Evolutionary conservation across 768 basidiomycete genomes (phyloP).

Genomic region (Psilocybe subaeruginosa): DNA sequence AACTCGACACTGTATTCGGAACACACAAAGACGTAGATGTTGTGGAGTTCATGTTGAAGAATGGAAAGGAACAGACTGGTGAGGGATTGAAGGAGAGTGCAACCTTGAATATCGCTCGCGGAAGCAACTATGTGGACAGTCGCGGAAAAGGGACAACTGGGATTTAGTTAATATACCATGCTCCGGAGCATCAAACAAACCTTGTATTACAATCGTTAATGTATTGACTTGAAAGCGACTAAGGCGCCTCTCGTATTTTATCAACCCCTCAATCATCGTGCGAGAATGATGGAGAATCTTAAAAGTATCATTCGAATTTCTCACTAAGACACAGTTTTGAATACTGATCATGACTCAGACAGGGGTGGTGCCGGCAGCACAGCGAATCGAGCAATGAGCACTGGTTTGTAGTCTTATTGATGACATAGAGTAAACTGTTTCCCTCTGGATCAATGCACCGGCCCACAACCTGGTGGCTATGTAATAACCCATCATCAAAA

Average conservation of each 20-base stretch:
- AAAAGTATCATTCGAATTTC: no score
- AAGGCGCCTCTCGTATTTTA: not conserved
- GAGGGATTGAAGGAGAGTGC: slow-evolving; percentile 41
- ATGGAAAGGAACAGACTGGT: slow-evolving; percentile 59
- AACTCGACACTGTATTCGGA: slow-evolving; percentile 75
- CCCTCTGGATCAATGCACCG: no score
- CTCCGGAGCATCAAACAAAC: not conserved
- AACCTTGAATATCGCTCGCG: slow-evolving; percentile 28
- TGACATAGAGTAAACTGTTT: no score
- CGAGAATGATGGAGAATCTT: not conserved
- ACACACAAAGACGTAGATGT: slow-evolving; percentile 69
- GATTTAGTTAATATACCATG: not conserved
- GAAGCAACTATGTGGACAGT: slow-evolving; percentile 27
- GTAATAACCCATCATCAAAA: no score
- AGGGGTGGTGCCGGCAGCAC: slow-evolving; percentile 1
- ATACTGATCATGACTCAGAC: not conserved
- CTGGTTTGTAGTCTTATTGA: no score
- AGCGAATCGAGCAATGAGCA: no score
- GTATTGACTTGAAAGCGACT: not conserved
- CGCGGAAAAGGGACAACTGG: not conserved
- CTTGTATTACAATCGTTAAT: slow-evolving; percentile 6
- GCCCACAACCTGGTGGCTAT: no score
- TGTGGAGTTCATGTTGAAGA: slow-evolving; percentile 57
- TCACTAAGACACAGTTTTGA: not conserved
- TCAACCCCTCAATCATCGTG: not conserved